Percentiles rank a stretch among this genome's conserved stretches.
phyloP scores from a whole-genome alignment of 805 yeast species.

The Soucietia sequanensis region DNA sequence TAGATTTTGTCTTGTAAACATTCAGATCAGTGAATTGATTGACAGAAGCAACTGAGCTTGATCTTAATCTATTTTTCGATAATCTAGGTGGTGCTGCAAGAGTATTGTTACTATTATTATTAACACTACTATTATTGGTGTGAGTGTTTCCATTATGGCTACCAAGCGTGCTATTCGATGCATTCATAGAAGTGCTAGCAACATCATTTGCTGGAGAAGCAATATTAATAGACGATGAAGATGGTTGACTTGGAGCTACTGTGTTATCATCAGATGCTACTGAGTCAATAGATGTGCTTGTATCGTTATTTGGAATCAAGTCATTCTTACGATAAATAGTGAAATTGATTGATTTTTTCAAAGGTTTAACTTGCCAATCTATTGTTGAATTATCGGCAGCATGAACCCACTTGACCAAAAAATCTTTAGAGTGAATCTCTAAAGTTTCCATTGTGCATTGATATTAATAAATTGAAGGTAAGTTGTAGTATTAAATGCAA shows the following conservation, averaged over 20 bases:
- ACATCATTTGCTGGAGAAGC: constrained; percentile 7
- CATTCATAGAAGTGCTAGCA: too few species aligned
- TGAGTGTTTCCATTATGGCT: too few species aligned
- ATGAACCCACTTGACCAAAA: constrained; percentile 87
- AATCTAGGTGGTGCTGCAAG: background rate
- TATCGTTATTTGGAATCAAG: background rate
- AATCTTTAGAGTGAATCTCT: constrained; percentile 86
- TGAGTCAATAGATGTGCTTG: background rate
- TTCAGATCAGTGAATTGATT: constrained; percentile 31
- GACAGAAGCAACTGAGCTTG: constrained; percentile 33
- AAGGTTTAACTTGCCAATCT: constrained; percentile 80
- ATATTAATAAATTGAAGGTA: too few species aligned
- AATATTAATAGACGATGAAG: background rate
- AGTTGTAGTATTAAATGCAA: too few species aligned
- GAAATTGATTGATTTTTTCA: constrained; percentile 44
- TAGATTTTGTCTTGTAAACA: constrained; percentile 31
- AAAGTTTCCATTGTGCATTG: constrained; percentile 85
- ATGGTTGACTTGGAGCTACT: constrained; percentile 3
- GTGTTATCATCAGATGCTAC: background rate
- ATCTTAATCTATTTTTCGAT: constrained; percentile 12
- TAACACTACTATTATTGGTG: background rate
- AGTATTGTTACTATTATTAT: background rate
- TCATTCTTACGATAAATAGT: constrained; percentile 38
- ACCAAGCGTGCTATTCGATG: too few species aligned
- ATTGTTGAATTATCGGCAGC: constrained; percentile 66